Base-by-base conservation (phyloP, 441 rosid genomes). In the Syzygium malaccense region DNA sequence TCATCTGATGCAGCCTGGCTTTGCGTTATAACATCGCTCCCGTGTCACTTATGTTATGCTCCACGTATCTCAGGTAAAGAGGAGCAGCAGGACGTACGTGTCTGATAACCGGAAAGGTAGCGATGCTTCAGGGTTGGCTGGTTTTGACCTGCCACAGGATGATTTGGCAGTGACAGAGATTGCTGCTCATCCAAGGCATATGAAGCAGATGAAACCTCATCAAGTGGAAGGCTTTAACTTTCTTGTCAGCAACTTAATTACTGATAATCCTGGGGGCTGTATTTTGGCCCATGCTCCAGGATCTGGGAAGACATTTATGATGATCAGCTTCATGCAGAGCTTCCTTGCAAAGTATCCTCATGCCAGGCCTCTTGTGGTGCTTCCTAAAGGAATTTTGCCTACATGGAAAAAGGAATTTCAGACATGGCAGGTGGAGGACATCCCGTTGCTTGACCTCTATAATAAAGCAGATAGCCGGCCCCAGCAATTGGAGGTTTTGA, bases 211-310 rank as follows among this genome's bases (percentile, higher is more conserved):
- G 98, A 96, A 93, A 91, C 94, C 97, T 88, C 99, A 96, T 91
- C 98, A 97, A 88, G 78, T 93, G 58, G 97, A 96, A 90, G 99
- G 99, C 49, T 97, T 97, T 89, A 93, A 91, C 53, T 96, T 97
- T 91, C 94, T 97, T 45, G 90, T 95, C 85, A 94, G 94, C 86
- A 97, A 97, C 88, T 91, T 97, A 86, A 95, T 93, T 56, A 86
- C 93, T 3, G 98, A 97, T 86, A 91, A 93, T 75, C 99, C 99
- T 17, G 96, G 98, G 51, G 99, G 99, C 45, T 96, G 99, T 91
- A 95, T 97, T 87, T 86, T 96, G 91, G 99, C 99, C 80, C 98
- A 96, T 92, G 98, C 99, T 19, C 99, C 98, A 19, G 99, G 99
- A 55, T 97, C 99, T n/a, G 99, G 99, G 55, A 96, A 97, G 91